Base-by-base conservation (phyloP, 768 basidiomycete genomes). In the Pulveroboletus sp. region DNA sequence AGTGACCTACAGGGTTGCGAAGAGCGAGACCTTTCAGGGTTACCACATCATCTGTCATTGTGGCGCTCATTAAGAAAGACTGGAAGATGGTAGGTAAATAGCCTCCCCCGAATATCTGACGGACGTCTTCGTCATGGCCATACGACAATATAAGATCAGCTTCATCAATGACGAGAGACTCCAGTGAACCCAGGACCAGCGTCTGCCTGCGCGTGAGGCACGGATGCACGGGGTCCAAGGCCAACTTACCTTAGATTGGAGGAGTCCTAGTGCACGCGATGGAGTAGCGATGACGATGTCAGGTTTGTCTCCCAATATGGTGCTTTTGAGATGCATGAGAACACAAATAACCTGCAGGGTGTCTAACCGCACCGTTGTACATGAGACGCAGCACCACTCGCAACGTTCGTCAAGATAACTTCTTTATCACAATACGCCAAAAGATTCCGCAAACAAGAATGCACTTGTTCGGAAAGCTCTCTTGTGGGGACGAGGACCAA, bases 131-230 rank as follows among this genome's bases (percentile, higher is more conserved):
- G 52, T 94, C 88, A 56, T 98, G 92, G 3, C 97, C 97, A 64
- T 98, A 99, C 0, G 94, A 97, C 17, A 99, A 76, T 44, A 99
- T 89, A 32, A 98, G 80, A 64, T 98, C 97, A 20, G 97, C 97
- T 70, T 99, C 97, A 64, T 99, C 97, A 49, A 99, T 94, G 24
- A 95, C 88, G 16, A 99, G 80, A 5, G 89, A 87, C 39, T 92
- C 88, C 25, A 98, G 70, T 1, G 78, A 75, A 12, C 77, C 60
- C 0, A 94, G 69, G 3, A 75, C 77, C 8, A 98, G 72, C 0
- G 82, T 72, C 87, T 90, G 50, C 1, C 24, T 31, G 20, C 20
- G 9, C n/a, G 32, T 67, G 16, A 52, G 51, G 33, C 2, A 4
- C 34, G 14, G 41, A 19, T 5, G 2, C 3, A 2, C n/a, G 24